phyloP scores from a whole-genome alignment of 805 yeast genomes.

The Spathaspora passalidarum region DNA sequence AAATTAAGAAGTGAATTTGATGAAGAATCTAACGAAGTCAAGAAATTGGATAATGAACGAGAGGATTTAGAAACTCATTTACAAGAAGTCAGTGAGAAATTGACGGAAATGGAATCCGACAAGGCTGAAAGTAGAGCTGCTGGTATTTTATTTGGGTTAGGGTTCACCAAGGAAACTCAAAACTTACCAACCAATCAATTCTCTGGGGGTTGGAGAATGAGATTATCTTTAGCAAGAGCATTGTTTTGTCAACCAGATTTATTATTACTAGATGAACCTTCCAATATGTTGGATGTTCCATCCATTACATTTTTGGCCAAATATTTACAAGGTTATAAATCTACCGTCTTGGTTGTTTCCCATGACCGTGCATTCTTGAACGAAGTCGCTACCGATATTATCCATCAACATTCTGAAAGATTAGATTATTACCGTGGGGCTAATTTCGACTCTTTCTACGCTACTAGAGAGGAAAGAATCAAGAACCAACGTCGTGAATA shows the following conservation, averaged over 20 bases:
- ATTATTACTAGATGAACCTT: conserved; percentile 93
- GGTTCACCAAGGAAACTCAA: conserved; percentile 89
- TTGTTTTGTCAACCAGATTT: conserved; percentile 96
- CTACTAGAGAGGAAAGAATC: conserved; percentile 91
- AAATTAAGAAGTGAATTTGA: conserved; percentile 66
- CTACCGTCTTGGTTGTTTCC: conserved; percentile 93
- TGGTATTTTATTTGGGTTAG: conserved; percentile 85
- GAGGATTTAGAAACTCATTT: conserved; percentile 79
- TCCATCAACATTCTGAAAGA: conserved; percentile 96
- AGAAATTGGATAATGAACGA: conserved; percentile 83
- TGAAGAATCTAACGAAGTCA: conserved; percentile 70
- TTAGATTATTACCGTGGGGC: conserved; percentile 93
- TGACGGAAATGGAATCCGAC: conserved; percentile 92
- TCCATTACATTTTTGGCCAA: conserved; percentile 91
- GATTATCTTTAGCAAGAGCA: conserved; percentile 96
- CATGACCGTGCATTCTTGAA: conserved; percentile 97
- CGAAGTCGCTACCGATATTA: conserved; percentile 97
- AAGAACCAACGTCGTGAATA: conserved; percentile 93
- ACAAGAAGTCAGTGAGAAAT: conserved; percentile 75
- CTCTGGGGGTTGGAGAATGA: conserved; percentile 99
- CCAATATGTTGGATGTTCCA: conserved; percentile 99
- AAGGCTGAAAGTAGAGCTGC: conserved; percentile 98
- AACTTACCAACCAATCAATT: conserved; percentile 79
- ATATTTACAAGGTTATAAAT: conserved; percentile 84
- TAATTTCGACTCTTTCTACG: conserved; percentile 88